Evolutionary conservation across 257 asterid genomes (phyloP).

Genomic region (Solanum sitiens): DNA sequence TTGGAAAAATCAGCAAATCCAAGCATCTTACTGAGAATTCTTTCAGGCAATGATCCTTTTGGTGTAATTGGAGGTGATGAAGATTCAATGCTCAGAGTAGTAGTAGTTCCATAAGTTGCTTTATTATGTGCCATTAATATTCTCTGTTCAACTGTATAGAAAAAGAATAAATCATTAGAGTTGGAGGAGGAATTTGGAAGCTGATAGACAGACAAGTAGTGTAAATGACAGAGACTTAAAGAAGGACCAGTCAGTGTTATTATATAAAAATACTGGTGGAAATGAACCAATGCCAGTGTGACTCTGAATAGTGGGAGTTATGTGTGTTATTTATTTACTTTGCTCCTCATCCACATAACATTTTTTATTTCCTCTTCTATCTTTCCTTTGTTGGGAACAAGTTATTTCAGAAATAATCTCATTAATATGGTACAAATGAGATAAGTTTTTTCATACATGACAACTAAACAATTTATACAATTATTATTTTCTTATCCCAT

Average conservation of each 20-base stretch:
- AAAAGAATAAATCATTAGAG: neutral
- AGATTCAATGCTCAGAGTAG: conserved; percentile 11
- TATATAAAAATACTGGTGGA: neutral
- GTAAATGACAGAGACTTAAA: neutral
- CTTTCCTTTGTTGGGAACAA: neutral
- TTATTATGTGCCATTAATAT: neutral
- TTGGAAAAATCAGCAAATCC: conserved; percentile 13
- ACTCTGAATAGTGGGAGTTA: conserved; percentile 9
- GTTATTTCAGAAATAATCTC: too few relatives aligned
- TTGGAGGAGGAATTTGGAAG: neutral
- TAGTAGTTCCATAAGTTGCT: neutral
- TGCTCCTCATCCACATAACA: conserved; percentile 10
- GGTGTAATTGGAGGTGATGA: conserved; percentile 8
- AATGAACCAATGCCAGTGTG: conserved; percentile 3
- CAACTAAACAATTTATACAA: too few relatives aligned
- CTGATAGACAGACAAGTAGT: neutral
- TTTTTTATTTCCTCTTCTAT: neutral
- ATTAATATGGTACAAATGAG: accelerated
- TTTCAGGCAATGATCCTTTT: conserved; percentile 16
- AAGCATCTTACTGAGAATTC: conserved; percentile 9
- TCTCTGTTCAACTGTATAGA: neutral
- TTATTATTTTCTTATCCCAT: neutral
- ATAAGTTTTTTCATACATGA: too few relatives aligned
- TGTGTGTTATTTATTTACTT: conserved; percentile 24
- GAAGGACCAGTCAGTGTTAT: neutral